phyloP scores from a whole-genome alignment of 2,329 filamentous ascomycete genomes.

The Aureobasidium vineae region DNA sequence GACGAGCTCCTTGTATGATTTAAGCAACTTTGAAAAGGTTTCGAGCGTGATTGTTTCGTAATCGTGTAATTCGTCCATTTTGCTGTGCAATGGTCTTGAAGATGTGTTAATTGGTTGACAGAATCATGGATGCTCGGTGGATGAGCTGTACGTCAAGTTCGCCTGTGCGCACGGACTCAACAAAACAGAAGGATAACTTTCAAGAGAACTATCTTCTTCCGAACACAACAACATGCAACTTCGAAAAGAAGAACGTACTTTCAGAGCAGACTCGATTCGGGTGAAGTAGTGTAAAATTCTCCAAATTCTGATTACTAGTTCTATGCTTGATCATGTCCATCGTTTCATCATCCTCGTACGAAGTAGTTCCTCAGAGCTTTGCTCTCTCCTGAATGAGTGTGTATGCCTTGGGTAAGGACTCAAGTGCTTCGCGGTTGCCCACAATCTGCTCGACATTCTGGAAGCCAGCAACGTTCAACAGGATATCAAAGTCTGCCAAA shows the following conservation, averaged over 20 bases:
- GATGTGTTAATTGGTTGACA: not conserved
- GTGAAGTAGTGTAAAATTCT: too few species aligned
- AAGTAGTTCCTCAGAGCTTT: slow-evolving; percentile 2
- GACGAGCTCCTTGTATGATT: slow-evolving; percentile 32
- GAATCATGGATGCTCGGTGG: not conserved
- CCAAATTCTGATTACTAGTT: not conserved
- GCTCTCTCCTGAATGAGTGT: slow-evolving; percentile 14
- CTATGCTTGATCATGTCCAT: not conserved
- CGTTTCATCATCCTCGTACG: not conserved
- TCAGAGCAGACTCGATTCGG: too few species aligned
- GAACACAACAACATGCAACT: not conserved
- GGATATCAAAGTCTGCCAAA: slow-evolving; percentile 61
- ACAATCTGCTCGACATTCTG: slow-evolving; percentile 54
- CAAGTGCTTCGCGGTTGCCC: slow-evolving; percentile 16
- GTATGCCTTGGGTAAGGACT: slow-evolving; percentile 16
- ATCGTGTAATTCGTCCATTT: not conserved
- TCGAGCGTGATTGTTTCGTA: slow-evolving; percentile 32
- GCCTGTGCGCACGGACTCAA: slow-evolving; percentile 20
- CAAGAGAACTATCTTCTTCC: not conserved
- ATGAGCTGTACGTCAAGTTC: not conserved
- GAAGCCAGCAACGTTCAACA: slow-evolving; percentile 60
- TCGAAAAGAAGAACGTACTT: not conserved
- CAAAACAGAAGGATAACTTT: not conserved
- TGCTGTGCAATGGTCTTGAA: not conserved
- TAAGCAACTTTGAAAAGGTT: slow-evolving; percentile 32